A percentile compares a stretch with the other conserved stretches of the same genome.
Evolutionary conservation across 768 basidiomycete genomes (phyloP).

Genomic region (Psilocybe subaeruginosa): DNA sequence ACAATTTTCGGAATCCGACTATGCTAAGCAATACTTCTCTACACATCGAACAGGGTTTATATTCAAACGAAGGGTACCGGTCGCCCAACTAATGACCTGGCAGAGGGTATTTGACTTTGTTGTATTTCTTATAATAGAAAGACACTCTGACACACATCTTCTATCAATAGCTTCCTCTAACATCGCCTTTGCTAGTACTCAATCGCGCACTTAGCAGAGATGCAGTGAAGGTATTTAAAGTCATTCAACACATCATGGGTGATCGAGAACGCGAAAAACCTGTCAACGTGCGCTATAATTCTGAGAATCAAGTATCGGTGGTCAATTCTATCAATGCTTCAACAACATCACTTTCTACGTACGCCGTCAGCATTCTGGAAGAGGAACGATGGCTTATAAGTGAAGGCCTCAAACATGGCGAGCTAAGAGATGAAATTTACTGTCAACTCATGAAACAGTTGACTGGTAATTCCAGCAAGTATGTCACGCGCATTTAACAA

Average conservation of each 20-base stretch:
- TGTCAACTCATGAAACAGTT: constrained; percentile 94
- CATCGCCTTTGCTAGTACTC: constrained; percentile 74
- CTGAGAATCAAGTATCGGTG: constrained; percentile 47
- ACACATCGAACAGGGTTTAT: constrained; percentile 90
- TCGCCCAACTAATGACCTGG: constrained; percentile 90
- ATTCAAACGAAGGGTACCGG: constrained; percentile 79
- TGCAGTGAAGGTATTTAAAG: constrained; percentile 84
- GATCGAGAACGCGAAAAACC: constrained; percentile 78
- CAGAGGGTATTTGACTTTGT: constrained; percentile 59
- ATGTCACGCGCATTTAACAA: constrained; percentile 31
- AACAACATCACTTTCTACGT: constrained; percentile 44
- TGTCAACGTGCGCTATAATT: constrained; percentile 48
- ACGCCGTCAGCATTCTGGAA: constrained; percentile 57
- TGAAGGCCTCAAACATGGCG: constrained; percentile 78
- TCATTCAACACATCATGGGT: constrained; percentile 92
- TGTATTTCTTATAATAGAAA: too few species aligned
- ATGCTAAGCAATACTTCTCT: constrained; percentile 87
- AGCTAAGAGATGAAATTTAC: constrained; percentile 92
- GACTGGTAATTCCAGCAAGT: constrained; percentile 80
- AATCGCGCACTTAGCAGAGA: constrained; percentile 71
- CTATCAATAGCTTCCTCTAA: constrained; percentile 54
- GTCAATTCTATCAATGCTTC: constrained; percentile 47
- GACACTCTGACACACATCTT: background rate
- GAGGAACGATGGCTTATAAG: constrained; percentile 87
- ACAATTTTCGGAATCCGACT: constrained; percentile 85